Evolutionary conservation across 2,329 filamentous ascomycete species (phyloP), one percentile per base, ranked within the genome.

Genomic region (Davidsoniella virescens): DNA sequence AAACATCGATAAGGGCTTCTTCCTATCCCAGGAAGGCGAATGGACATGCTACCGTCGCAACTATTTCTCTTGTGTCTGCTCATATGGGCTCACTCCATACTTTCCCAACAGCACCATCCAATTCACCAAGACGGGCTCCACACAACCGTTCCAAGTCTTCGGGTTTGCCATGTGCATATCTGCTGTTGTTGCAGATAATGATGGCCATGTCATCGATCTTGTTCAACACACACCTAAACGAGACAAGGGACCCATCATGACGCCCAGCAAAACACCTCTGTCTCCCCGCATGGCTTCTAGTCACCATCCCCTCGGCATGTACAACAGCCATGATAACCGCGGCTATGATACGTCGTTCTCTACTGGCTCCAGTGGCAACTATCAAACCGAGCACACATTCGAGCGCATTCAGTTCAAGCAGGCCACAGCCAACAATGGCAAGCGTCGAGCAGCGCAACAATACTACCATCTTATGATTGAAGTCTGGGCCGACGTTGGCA

Each of bases 341-440:
- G 38, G 48, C 59, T 54, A 49, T 44, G 54, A 53, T 51, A 56
- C 51, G 53, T 51, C 57, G 1, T 55, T 57, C 20, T 29, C 53
- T 37, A 44, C 52, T 8, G 44, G 57, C 63, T 33, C 64, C 67
- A 56, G 61, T 44, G 60, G 64, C 0, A 29, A 25, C 7, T 65
- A 66, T 14, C 67, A 71, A 4, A 72, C 67, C 5, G 75, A 78
- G 56, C 71, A 78, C 55, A 77, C 72, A 0, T 95, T 93, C 61
- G 87, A 94, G 61, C 80, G 88, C 9, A 92, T 94, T 47, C 87
- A 94, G 59, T 95, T 94, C 73, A 93, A 94, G 63, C 85, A 86
- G 56, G 87, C 88, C 1, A 94, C 87, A 0, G 86, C 87, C 20
- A 95, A 94, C 67, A 95, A 95, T 57, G 87, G 87, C 44, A 94